Percentiles rank a stretch among this genome's conserved stretches.
Conservation (phyloP, 2,329 filamentous ascomycete species). For the Colletotrichum sojae region DNA sequence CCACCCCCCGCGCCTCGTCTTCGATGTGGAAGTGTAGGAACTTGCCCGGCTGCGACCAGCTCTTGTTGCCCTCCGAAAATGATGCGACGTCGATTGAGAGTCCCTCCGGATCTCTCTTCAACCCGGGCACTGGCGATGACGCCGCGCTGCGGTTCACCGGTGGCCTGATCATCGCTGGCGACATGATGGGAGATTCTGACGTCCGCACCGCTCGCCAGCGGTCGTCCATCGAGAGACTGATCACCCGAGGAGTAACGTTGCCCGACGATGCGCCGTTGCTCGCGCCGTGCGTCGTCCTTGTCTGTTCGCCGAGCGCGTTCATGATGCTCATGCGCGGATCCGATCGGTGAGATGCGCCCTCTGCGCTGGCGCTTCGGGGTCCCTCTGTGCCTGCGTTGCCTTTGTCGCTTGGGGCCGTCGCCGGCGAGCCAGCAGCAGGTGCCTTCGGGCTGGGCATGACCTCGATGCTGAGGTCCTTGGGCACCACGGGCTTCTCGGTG, state of each 20-base stretch:
- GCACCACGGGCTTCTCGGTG: not conserved
- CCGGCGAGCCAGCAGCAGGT: not conserved
- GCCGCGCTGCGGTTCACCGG: conserved; percentile 28
- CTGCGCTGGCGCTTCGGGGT: conserved; percentile 12
- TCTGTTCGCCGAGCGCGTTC: conserved; percentile 22
- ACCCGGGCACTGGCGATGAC: conserved; percentile 14
- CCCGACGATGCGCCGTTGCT: conserved; percentile 19
- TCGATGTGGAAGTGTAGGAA: conserved; percentile 25
- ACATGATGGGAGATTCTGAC: conserved; percentile 31
- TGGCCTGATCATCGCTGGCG: conserved; percentile 4
- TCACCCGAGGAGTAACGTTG: conserved; percentile 25
- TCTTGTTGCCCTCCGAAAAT: conserved; percentile 29
- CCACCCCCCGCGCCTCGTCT: conserved; percentile 28
- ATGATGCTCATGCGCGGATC: conserved; percentile 38
- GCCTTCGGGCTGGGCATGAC: not conserved
- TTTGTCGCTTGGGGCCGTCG: conserved; percentile 2
- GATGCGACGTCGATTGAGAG: conserved; percentile 28
- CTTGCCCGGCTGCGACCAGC: conserved; percentile 20
- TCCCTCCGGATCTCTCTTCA: conserved; percentile 10
- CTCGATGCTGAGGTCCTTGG: not conserved
- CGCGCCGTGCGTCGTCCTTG: not conserved
- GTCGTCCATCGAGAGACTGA: conserved; percentile 24
- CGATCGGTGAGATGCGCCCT: conserved; percentile 19
- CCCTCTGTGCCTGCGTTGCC: not conserved
- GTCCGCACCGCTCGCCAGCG: conserved; percentile 36